phyloP scores from a whole-genome alignment of 2,329 filamentous ascomycete genomes.

The Grosmannia serpens region DNA sequence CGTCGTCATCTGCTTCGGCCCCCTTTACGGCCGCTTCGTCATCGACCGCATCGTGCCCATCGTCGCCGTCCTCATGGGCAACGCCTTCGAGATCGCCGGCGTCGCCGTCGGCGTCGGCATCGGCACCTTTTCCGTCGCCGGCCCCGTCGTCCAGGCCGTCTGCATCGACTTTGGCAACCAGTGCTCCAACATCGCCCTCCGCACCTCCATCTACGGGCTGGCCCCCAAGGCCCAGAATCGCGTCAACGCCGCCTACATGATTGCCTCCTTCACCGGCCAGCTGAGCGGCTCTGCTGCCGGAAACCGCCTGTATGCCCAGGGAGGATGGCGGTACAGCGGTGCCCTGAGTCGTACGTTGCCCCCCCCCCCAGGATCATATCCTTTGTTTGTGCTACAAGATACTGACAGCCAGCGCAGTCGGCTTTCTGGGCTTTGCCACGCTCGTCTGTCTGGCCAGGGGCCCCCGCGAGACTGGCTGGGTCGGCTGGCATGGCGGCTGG shows the following conservation, averaged over 20 bases:
- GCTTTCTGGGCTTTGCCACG: constrained; percentile 24
- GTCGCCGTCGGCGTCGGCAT: constrained; percentile 58
- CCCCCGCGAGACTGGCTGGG: constrained; percentile 28
- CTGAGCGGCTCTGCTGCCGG: constrained; percentile 55
- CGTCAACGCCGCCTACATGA: constrained; percentile 76
- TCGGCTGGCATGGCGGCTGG: constrained; percentile 33
- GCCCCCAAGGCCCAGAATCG: constrained; percentile 61
- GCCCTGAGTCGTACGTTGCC: constrained; percentile 23
- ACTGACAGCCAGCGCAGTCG: constrained; percentile 16
- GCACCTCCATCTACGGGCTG: constrained; percentile 57
- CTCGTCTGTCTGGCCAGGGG: constrained; percentile 24
- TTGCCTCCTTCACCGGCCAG: constrained; percentile 63
- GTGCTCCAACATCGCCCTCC: constrained; percentile 62
- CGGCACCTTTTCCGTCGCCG: constrained; percentile 53
- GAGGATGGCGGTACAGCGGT: constrained; percentile 39
- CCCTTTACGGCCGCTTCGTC: constrained; percentile 57
- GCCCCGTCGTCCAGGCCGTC: constrained; percentile 61
- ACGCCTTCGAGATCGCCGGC: constrained; percentile 46
- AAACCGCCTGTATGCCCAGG: constrained; percentile 37
- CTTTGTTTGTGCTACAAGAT: not conserved
- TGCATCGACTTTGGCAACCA: constrained; percentile 62
- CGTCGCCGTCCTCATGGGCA: constrained; percentile 53
- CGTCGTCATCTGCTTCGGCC: constrained; percentile 53
- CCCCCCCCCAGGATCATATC: not conserved
- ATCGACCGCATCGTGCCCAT: constrained; percentile 61